These are phyloP conservation scores for Malassezia brasiliensis DNA, from an alignment of 1,284 basidiomycete genomes.

Conservation along the genomic window DNA sequence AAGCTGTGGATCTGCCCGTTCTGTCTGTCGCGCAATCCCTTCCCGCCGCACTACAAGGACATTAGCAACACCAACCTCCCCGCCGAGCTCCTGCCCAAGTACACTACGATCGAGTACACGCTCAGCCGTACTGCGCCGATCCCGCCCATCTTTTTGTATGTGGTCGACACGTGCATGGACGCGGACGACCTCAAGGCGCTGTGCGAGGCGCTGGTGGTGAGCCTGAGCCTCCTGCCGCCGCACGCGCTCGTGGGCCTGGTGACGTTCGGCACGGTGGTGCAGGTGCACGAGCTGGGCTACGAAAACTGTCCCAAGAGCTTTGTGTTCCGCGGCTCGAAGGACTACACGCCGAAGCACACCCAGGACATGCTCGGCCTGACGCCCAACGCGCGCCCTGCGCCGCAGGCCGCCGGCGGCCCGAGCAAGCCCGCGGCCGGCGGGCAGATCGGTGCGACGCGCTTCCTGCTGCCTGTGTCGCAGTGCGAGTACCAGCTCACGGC, in stretches of 20 bases:
- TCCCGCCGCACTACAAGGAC: constrained; percentile 98
- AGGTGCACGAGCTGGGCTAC: constrained; percentile 97
- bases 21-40: constrained; percentile 89
- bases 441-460: constrained; percentile 74
- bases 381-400: constrained; percentile 51
- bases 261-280: constrained; percentile 94
- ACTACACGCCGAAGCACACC: constrained; percentile 91
- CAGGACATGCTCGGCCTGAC: constrained; percentile 92
- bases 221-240: constrained; percentile 80
- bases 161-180: constrained; percentile 94
- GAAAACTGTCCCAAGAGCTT: constrained; percentile 94
- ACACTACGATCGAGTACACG: constrained; percentile 98
- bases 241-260: constrained; percentile 90
- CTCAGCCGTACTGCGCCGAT: constrained; percentile 80
- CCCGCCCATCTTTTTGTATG: constrained; percentile 91
- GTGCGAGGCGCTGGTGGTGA: constrained; percentile 82
- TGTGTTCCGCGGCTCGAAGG: constrained; percentile 98
- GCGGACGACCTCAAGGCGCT: constrained; percentile 92
- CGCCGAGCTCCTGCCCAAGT: constrained; percentile 88
- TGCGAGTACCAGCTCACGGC: constrained; percentile 94
- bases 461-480: constrained; percentile 83
- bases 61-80: constrained; percentile 94
- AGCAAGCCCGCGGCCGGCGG: constrained; percentile 52
- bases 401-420: constrained; percentile 49
- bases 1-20: constrained; percentile 99